Evolutionary conservation across 805 yeast species (phyloP).

Genomic region (Brettanomyces bruxellensis): DNA sequence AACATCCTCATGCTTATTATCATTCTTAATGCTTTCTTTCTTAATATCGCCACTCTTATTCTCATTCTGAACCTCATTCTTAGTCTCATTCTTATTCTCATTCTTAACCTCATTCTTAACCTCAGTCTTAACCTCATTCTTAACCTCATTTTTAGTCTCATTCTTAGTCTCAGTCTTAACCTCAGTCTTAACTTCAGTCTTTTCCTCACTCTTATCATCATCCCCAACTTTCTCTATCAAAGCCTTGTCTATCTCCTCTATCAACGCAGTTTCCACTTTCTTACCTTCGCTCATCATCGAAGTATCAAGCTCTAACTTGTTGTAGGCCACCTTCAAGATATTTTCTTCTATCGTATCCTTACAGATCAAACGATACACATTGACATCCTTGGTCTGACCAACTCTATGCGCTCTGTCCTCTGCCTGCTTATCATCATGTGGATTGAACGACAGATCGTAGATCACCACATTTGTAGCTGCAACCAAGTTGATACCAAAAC

Average conservation of each 20-base stretch:
- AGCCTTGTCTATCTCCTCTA: conserved; percentile 34
- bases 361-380: conserved; percentile 66
- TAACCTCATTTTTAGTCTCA: no score
- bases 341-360: conserved; percentile 81
- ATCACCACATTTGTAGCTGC: conserved; percentile 91
- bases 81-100: background rate
- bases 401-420: conserved; percentile 93
- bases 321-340: conserved; percentile 76
- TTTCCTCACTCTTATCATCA: conserved; percentile 4
- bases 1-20: no score
- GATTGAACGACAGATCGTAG: conserved; percentile 91
- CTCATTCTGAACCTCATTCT: background rate
- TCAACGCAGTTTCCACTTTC: conserved; percentile 43
- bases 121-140: background rate
- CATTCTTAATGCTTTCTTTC: no score
- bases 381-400: conserved; percentile 45
- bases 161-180: background rate
- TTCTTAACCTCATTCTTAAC: background rate
- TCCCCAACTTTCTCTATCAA: conserved; percentile 5
- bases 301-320: conserved; percentile 80
- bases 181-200: background rate
- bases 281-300: conserved; percentile 38
- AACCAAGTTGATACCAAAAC: conserved; percentile 93
- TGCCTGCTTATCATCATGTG: conserved; percentile 98
- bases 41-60: no score